Base-by-base conservation (phyloP, 306 rosid genomes). In the Casuarina equisetifolia region DNA sequence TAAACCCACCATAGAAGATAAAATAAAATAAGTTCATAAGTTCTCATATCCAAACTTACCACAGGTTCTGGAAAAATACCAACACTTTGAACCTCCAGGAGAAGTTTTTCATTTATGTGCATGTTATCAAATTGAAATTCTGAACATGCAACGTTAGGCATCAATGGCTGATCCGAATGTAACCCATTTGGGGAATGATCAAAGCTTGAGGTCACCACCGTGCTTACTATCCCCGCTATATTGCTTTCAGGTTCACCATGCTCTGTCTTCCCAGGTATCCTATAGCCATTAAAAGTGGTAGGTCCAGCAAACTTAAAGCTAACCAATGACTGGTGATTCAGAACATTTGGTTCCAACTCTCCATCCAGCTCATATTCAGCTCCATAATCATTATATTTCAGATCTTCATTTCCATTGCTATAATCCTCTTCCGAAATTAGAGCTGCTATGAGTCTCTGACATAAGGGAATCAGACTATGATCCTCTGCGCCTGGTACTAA, bases 51-150 rank as follows among this genome's bases (percentile, higher is more conserved):
- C 78, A 73, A 73, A 86, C 92, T 49, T 85, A 96, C 99, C 94
- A 85, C 87, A 16, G 87, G 83, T 39, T 89, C 94, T 32, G 90
- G 96, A 80, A 84, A 86, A 76, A 96, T 83, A 81, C 94, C 99
- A 78, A 96, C 83, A 74, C 98, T 93, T 75, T 85, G 97, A 85
- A 96, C 87, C 89, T 96, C 99, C 90, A 93, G 82, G 50, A 96
- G 91, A 85, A 96, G 88, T 83, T 85, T 96, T 72, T 93, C 96
- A 84, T 93, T 89, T 73, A 96, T 72, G 70, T 82, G 81, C 88
- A 90, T 81, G 84, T 77, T 82, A 76, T 84, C 92, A 79, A 91
- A 94, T 72, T 88, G 95, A 64, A 82, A 82, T 79, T 95, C 99
- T 69, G 97, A 85, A 80, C 89, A 85, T 73, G 83, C 46, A 75